Evolutionary conservation across 768 basidiomycete genomes (phyloP).

Genomic region (Tulasnella sp.): DNA sequence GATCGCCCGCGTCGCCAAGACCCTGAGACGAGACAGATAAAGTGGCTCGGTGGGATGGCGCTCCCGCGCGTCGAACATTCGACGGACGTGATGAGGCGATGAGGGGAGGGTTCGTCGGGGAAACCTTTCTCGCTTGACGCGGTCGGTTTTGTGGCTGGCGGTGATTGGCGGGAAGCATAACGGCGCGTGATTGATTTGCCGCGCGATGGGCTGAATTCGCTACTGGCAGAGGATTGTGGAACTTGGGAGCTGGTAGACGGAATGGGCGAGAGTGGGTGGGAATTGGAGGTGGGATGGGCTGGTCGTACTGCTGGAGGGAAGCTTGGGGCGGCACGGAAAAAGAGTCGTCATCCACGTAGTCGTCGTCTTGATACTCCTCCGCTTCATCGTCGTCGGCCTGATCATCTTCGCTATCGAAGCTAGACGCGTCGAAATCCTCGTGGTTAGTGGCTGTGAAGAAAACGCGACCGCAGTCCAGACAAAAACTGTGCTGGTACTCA

Average conservation of each 20-base stretch:
- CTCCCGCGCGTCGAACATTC: slow-evolving; percentile 8
- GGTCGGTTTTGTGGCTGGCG: not conserved
- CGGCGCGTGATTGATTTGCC: not conserved
- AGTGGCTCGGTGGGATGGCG: slow-evolving; percentile 7
- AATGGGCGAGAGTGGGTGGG: slow-evolving; percentile 16
- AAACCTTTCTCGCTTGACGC: not conserved
- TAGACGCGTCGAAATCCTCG: not conserved
- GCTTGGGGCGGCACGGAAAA: not conserved
- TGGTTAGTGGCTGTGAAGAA: not conserved
- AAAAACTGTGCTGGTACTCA: not conserved
- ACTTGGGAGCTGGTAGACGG: slow-evolving; percentile 1
- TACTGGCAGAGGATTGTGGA: not conserved
- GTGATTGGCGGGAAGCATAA: slow-evolving; percentile 4
- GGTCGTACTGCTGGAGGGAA: not conserved
- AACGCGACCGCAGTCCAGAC: not conserved
- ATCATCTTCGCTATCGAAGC: slow-evolving; percentile 15
- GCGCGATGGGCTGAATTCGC: slow-evolving; percentile 7
- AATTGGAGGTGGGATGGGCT: slow-evolving; percentile 11
- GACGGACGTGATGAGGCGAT: slow-evolving; percentile 14
- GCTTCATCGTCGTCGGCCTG: not conserved
- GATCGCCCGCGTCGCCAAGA: slow-evolving; percentile 4
- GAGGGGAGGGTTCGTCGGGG: not conserved
- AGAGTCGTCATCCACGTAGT: slow-evolving; percentile 11
- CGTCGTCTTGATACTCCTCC: not conserved
- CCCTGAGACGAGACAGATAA: not conserved